Percentiles rank a stretch among this genome's conserved stretches.
phyloP scores from a whole-genome alignment of 2,329 filamentous ascomycete species.

The Neofusicoccum parvum region DNA sequence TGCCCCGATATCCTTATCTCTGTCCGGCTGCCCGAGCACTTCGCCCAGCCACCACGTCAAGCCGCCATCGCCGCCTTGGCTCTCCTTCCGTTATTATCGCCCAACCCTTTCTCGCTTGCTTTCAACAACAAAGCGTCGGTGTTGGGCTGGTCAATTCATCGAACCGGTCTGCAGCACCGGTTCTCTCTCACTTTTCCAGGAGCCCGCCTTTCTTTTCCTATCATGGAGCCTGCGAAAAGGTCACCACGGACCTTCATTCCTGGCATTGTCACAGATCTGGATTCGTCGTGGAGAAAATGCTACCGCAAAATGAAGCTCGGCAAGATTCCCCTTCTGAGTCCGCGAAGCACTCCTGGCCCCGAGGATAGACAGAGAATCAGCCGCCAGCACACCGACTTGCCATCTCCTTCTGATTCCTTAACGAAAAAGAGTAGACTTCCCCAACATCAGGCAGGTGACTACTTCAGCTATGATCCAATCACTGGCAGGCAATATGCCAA shows the following conservation, averaged over 20 bases:
- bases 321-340: slow-evolving; percentile 2
- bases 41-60: not conserved
- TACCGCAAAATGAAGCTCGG: slow-evolving; percentile 4
- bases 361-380: not conserved
- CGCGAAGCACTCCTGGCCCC: not conserved
- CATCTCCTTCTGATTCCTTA: not conserved
- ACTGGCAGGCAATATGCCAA: not conserved
- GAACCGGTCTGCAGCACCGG: not conserved
- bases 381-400: not conserved
- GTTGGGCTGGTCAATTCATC: not conserved
- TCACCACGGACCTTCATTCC: slow-evolving; percentile 4
- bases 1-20: slow-evolving; percentile 16
- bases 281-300: slow-evolving; percentile 9
- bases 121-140: not conserved
- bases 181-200: not conserved
- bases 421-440: not conserved
- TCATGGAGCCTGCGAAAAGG: slow-evolving; percentile 7
- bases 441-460: not conserved
- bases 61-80: not conserved
- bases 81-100: slow-evolving; percentile 1
- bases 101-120: not conserved
- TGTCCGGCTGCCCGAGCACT: slow-evolving; percentile 3
- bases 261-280: not conserved
- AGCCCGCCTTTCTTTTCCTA: not conserved
- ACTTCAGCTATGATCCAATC: not conserved